A percentile compares a stretch with the other conserved stretches of the same genome.
These are phyloP conservation scores for Tricholoma saponaceum DNA, from an alignment of 768 basidiomycete genomes.

Conservation along the genomic window DNA sequence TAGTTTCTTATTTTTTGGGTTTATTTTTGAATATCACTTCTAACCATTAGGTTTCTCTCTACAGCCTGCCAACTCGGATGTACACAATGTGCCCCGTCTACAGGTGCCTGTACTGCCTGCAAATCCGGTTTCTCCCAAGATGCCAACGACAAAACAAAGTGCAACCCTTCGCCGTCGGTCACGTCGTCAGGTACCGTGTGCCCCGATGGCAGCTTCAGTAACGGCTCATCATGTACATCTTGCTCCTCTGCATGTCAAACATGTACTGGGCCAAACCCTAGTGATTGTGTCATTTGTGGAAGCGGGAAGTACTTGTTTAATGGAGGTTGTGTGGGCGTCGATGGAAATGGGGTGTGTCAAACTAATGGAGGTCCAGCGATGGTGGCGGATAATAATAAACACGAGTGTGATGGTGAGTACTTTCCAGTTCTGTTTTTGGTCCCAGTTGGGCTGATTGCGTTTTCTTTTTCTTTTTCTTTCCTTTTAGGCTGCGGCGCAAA, in stretches of 20 bases:
- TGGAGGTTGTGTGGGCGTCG: conserved; percentile 63
- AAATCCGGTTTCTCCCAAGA: conserved; percentile 62
- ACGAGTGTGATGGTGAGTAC: conserved; percentile 71
- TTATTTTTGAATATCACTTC: background rate
- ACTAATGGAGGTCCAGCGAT: conserved; percentile 44
- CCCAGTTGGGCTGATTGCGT: background rate
- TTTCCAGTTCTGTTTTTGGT: background rate
- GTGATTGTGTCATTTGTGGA: conserved; percentile 67
- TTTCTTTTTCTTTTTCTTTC: background rate
- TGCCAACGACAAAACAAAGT: conserved; percentile 59
- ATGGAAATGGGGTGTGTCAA: conserved; percentile 63
- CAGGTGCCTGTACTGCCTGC: conserved; percentile 70
- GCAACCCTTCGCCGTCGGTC: conserved; percentile 47
- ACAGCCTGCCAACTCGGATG: conserved; percentile 66
- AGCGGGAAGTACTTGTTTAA: conserved; percentile 55
- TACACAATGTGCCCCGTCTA: conserved; percentile 53
- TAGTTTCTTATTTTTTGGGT: conserved; percentile 25
- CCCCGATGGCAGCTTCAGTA: conserved; percentile 59
- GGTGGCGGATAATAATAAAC: conserved; percentile 76
- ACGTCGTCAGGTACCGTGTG: conserved; percentile 56
- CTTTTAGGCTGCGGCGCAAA: conserved; percentile 66
- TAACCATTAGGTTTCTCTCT: too few species aligned
- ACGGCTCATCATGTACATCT: conserved; percentile 44
- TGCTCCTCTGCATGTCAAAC: conserved; percentile 67
- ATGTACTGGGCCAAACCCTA: conserved; percentile 61